Conservation (phyloP, 2,329 filamentous ascomycete genomes). For the Calonectria hongkongensis region DNA sequence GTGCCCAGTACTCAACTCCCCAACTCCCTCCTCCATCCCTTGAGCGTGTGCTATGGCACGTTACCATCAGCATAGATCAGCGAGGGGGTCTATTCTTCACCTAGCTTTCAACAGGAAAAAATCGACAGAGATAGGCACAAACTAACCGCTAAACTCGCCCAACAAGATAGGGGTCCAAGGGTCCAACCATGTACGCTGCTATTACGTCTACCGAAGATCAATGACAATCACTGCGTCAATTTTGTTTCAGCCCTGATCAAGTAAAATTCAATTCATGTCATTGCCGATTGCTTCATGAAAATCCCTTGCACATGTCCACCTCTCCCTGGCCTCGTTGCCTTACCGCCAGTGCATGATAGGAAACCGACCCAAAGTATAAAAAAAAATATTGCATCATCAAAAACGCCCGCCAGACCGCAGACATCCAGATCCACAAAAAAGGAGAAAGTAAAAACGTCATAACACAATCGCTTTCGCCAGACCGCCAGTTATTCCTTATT, state of each 20-base stretch:
- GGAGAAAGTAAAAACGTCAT: constrained; percentile 22
- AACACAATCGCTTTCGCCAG: background rate
- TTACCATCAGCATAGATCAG: constrained; percentile 13
- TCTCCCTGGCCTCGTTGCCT: constrained; percentile 2
- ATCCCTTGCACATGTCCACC: constrained; percentile 1
- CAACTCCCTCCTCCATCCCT: background rate
- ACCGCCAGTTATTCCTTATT: constrained; percentile 13
- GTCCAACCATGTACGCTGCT: constrained; percentile 11
- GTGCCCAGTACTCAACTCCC: background rate
- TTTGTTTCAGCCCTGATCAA: constrained; percentile 21
- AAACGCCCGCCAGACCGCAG: background rate
- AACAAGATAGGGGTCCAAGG: constrained; percentile 19
- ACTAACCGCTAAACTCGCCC: constrained; percentile 15
- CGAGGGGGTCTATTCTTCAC: constrained; percentile 2
- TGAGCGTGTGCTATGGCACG: background rate
- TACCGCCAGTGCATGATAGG: constrained; percentile 1
- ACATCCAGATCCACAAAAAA: constrained; percentile 26
- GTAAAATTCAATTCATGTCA: constrained; percentile 33
- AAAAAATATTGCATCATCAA: constrained; percentile 14
- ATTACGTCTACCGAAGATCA: constrained; percentile 16
- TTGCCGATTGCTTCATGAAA: background rate
- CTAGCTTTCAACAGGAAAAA: constrained; percentile 9
- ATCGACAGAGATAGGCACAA: constrained; percentile 10
- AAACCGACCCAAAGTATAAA: constrained; percentile 16
- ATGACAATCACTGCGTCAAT: constrained; percentile 14